Evolutionary conservation across 176 grass and related monocot species (phyloP).

Genomic region (Cenchrus fungigraminus): DNA sequence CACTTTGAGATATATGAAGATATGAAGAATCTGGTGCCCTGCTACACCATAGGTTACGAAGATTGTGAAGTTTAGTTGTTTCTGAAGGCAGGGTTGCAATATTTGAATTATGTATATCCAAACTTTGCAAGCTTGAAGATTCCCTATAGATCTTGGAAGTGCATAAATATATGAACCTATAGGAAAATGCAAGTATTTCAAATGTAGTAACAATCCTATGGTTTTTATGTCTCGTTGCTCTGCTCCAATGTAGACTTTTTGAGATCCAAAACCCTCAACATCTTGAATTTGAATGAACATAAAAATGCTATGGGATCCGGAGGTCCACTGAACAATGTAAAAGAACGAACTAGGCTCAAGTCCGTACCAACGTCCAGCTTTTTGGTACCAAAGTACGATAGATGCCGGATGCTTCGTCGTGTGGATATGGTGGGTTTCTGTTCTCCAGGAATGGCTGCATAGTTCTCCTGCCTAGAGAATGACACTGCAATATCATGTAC

Average conservation of each 20-base stretch:
- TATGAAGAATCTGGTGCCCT: no score
- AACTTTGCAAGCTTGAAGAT: no score
- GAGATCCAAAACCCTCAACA: slow-evolving; percentile 34
- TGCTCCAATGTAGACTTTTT: fast-evolving
- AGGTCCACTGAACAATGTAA: background rate
- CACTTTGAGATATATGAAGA: no score
- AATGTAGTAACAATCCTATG: background rate
- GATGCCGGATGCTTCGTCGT: background rate
- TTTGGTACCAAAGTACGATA: background rate
- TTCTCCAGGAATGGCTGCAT: background rate
- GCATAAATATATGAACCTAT: no score
- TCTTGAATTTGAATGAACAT: background rate
- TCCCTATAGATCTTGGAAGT: no score
- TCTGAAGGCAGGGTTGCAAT: no score
- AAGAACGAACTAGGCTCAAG: background rate
- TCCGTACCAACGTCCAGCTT: background rate
- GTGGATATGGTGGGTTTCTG: background rate
- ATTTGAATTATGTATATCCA: no score
- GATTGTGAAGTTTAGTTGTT: no score
- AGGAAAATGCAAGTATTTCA: no score
- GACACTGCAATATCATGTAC: slow-evolving; percentile 22
- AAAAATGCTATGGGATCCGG: background rate
- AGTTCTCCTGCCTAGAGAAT: slow-evolving; percentile 18
- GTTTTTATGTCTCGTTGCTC: background rate
- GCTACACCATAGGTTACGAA: no score